Percentiles rank a stretch among this genome's conserved stretches.
phyloP scores from a whole-genome alignment of 306 rosid genomes.

The Clitoria ternatea region DNA sequence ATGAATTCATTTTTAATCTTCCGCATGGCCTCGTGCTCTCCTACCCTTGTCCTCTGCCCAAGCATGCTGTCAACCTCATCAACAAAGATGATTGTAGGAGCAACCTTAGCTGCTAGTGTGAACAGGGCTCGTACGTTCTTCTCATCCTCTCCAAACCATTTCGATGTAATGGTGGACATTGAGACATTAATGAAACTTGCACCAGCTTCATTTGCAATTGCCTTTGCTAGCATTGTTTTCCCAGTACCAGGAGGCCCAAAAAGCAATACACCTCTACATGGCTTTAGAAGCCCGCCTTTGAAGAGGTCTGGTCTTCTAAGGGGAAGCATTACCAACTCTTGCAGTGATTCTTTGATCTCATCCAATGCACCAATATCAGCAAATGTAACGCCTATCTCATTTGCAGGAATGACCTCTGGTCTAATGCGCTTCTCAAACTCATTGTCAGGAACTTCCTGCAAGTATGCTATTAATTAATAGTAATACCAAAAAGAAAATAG shows the following conservation, averaged over 20 bases:
- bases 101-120: conserved; percentile 76
- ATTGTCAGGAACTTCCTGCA: conserved; percentile 72
- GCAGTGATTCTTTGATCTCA: conserved; percentile 76
- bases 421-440: conserved; percentile 84
- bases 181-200: conserved; percentile 86
- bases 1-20: conserved; percentile 83
- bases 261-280: conserved; percentile 76
- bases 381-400: conserved; percentile 78
- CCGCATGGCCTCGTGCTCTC: conserved; percentile 73
- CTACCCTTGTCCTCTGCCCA: conserved; percentile 73
- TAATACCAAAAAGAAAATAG: conserved; percentile 1
- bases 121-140: conserved; percentile 75
- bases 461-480: not conserved
- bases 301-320: conserved; percentile 81
- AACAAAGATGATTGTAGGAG: conserved; percentile 74
- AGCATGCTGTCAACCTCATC: conserved; percentile 93
- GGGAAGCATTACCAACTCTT: conserved; percentile 82
- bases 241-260: conserved; percentile 92
- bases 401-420: conserved; percentile 77
- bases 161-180: conserved; percentile 70
- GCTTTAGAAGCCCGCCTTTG: conserved; percentile 70
- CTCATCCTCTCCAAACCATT: conserved; percentile 76
- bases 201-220: conserved; percentile 81
- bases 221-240: conserved; percentile 85
- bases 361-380: conserved; percentile 73